Conservation (phyloP, 2,329 filamentous ascomycete genomes). For the Penicillium sp. region DNA sequence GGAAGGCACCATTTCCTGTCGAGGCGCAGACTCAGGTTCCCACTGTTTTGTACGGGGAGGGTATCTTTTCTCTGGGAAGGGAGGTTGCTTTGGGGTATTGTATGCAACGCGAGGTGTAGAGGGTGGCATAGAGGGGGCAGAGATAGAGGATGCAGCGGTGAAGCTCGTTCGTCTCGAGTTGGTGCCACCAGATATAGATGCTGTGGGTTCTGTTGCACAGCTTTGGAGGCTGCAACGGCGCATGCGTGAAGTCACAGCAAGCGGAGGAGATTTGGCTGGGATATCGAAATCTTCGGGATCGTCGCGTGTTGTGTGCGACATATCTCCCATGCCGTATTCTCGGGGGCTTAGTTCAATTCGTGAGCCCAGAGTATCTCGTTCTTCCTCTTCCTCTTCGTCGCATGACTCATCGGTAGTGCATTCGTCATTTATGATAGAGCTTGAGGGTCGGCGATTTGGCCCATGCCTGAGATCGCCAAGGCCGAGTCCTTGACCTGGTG, state of each 20-base stretch:
- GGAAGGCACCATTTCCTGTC: conserved; percentile 38
- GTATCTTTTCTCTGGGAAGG: conserved; percentile 24
- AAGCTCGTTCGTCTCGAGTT: conserved; percentile 37
- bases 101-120: conserved; percentile 29
- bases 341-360: conserved; percentile 2
- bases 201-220: conserved; percentile 27
- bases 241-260: conserved; percentile 42
- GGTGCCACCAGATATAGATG: conserved; percentile 28
- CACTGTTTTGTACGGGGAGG: conserved; percentile 17
- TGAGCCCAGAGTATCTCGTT: conserved; percentile 17
- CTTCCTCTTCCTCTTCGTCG: conserved; percentile 27
- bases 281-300: conserved; percentile 24
- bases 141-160: conserved; percentile 30
- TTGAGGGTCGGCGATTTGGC: background rate
- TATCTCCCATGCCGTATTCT: conserved; percentile 11
- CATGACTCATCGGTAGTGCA: conserved; percentile 21
- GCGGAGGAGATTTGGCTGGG: conserved; percentile 36
- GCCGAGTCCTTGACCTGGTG: conserved; percentile 14
- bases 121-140: conserved; percentile 26
- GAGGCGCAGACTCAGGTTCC: conserved; percentile 21
- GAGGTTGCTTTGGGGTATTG: conserved; percentile 6
- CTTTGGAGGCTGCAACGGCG: conserved; percentile 37
- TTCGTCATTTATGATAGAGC: background rate
- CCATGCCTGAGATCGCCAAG: conserved; percentile 7
- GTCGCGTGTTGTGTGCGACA: conserved; percentile 6